Conservation (phyloP, 2,329 filamentous ascomycete species). For the Paecilomyces formosus region DNA sequence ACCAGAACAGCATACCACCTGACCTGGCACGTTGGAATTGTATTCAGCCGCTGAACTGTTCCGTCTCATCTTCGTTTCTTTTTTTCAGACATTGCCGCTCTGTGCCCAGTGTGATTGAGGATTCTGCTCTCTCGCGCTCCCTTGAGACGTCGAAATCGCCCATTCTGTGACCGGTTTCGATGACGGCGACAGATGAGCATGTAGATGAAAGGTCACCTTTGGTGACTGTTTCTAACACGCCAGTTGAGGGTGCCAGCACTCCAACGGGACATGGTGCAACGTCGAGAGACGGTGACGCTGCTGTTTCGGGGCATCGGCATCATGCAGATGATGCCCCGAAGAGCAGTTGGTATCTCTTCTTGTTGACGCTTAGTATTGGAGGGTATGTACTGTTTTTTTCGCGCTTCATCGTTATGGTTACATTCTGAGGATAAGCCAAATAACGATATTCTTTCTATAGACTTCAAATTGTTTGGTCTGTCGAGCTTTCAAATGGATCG, state of each 20-base stretch:
- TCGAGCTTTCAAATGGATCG: constrained; percentile 88
- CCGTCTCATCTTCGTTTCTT: neutral
- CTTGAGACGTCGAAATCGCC: neutral
- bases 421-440: neutral
- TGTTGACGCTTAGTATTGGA: constrained; percentile 79
- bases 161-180: constrained; percentile 4
- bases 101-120: neutral
- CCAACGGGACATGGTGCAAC: constrained; percentile 2
- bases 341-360: constrained; percentile 75
- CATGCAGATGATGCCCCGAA: constrained; percentile 54
- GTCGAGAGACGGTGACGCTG: constrained; percentile 12
- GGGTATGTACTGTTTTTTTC: constrained; percentile 42
- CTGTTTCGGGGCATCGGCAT: constrained; percentile 9
- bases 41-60: neutral
- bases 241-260: constrained; percentile 7
- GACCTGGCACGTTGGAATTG: neutral
- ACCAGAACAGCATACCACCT: neutral
- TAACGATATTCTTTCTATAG: constrained; percentile 28
- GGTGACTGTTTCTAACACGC: constrained; percentile 14
- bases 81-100: neutral
- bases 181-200: constrained; percentile 11
- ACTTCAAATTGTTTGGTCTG: constrained; percentile 90
- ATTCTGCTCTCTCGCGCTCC: neutral
- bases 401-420: neutral
- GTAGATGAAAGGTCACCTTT: constrained; percentile 22